Conservation (phyloP, 129 eudicot species). For the Solidago caesia region DNA sequence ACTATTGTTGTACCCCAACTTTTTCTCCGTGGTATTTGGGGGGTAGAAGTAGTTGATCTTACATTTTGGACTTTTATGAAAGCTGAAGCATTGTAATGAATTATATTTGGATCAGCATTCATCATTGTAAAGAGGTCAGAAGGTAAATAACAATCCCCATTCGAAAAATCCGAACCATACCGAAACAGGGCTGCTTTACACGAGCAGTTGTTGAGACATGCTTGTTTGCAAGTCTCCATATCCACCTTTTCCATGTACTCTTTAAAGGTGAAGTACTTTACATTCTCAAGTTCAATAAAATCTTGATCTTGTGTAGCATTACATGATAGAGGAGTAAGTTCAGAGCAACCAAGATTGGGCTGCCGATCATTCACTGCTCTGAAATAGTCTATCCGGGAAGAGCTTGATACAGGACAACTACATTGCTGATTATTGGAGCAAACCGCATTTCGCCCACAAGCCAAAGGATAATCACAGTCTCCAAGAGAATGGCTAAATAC, state of each 20-base stretch:
- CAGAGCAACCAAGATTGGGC: constrained; percentile 31
- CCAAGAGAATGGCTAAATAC: neutral
- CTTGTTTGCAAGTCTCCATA: constrained; percentile 37
- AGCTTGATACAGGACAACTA: constrained; percentile 24
- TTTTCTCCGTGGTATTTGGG: neutral
- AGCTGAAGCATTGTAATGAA: neutral
- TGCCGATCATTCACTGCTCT: neutral
- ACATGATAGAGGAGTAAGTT: constrained; percentile 28
- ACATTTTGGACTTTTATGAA: constrained; percentile 32
- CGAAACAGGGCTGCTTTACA: constrained; percentile 44
- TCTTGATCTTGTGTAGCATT: constrained; percentile 20
- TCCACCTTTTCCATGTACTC: neutral
- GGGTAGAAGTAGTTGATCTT: neutral
- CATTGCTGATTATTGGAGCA: constrained; percentile 32
- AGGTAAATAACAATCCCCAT: constrained; percentile 20
- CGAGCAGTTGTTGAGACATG: constrained; percentile 37
- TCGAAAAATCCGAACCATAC: neutral
- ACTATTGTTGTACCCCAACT: neutral
- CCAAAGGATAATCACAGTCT: constrained; percentile 29
- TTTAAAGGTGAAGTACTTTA: constrained; percentile 1
- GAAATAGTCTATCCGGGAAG: constrained; percentile 19
- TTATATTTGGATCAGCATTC: neutral
- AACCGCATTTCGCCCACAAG: constrained; percentile 33
- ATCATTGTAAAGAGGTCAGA: constrained; percentile 31
- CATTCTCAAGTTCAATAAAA: constrained; percentile 20